Percentiles rank a stretch among this genome's conserved stretches.
phyloP scores from a whole-genome alignment of 2,329 filamentous ascomycete genomes.

The Anthostomella pinea region DNA sequence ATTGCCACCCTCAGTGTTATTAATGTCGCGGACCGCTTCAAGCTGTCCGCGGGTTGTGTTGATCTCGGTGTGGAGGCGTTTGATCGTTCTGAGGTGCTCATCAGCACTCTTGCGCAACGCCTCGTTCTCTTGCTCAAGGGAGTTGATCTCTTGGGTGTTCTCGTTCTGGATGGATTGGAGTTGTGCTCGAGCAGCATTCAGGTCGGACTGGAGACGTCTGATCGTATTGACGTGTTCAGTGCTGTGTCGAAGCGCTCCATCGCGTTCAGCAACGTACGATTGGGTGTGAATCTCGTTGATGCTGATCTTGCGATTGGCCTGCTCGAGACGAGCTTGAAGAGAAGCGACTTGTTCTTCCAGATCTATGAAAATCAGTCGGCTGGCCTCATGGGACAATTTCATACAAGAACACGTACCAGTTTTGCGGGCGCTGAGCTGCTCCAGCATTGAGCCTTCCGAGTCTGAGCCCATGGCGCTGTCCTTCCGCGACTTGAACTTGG shows the following conservation, averaged over 20 bases:
- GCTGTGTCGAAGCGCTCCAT: constrained; percentile 61
- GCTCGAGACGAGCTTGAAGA: constrained; percentile 59
- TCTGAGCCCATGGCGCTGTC: constrained; percentile 43
- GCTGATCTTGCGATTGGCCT: constrained; percentile 59
- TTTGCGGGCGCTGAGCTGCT: constrained; percentile 50
- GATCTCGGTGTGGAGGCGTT: too few relatives aligned
- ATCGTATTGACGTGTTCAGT: constrained; percentile 51
- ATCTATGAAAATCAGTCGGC: constrained; percentile 36
- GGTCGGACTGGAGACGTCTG: constrained; percentile 41
- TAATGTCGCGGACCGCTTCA: constrained; percentile 26
- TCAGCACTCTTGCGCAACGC: constrained; percentile 41
- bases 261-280: constrained; percentile 60
- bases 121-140: constrained; percentile 38
- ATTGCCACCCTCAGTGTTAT: constrained; percentile 30
- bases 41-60: neutral
- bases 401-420: constrained; percentile 46
- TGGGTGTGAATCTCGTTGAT: constrained; percentile 63
- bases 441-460: constrained; percentile 40
- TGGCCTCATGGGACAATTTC: constrained; percentile 5
- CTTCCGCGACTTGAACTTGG: constrained; percentile 41
- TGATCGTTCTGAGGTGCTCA: too few relatives aligned
- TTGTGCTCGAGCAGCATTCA: constrained; percentile 38
- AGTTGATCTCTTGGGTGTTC: constrained; percentile 29
- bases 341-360: constrained; percentile 59
- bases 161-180: constrained; percentile 31